Conservation (phyloP, 805 yeast genomes). For the Diddensiella caesifluorescens region DNA sequence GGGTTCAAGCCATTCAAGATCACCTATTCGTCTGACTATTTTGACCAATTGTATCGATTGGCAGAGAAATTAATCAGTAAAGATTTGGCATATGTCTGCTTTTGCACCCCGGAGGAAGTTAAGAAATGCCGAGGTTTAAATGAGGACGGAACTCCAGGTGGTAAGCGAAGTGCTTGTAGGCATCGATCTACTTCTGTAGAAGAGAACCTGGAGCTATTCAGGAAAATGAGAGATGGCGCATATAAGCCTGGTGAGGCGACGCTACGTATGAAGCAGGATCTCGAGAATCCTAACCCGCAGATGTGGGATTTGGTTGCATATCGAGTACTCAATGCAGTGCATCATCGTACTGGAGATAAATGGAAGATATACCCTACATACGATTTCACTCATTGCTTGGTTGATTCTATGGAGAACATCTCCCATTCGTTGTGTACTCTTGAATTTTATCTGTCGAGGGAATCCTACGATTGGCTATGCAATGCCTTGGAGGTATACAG, state of each 20-base stretch:
- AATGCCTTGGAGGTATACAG: slow-evolving; percentile 91
- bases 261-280: slow-evolving; percentile 93
- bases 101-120: slow-evolving; percentile 87
- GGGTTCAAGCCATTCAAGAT: slow-evolving; percentile 93
- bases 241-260: slow-evolving; percentile 90
- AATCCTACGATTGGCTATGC: slow-evolving; percentile 97
- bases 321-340: slow-evolving; percentile 86
- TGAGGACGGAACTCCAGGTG: slow-evolving; percentile 91
- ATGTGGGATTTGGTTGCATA: slow-evolving; percentile 99
- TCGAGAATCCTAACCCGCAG: slow-evolving; percentile 88
- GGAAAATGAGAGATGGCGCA: slow-evolving; percentile 86
- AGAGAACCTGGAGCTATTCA: slow-evolving; percentile 71
- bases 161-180: slow-evolving; percentile 77
- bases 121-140: slow-evolving; percentile 85
- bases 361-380: slow-evolving; percentile 99
- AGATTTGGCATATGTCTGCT: slow-evolving; percentile 86
- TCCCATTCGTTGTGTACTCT: slow-evolving; percentile 95
- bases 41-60: slow-evolving; percentile 78
- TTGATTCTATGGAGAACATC: slow-evolving; percentile 94
- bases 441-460: slow-evolving; percentile 86
- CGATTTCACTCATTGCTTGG: slow-evolving; percentile 98
- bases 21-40: slow-evolving; percentile 94
- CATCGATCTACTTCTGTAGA: slow-evolving; percentile 69
- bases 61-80: slow-evolving; percentile 74
- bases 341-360: slow-evolving; percentile 93